Percentiles rank a stretch among this genome's conserved stretches.
These are phyloP conservation scores for Magnaporthiopsis incrustans DNA, from an alignment of 2,329 filamentous ascomycete genomes.

Conservation along the genomic window DNA sequence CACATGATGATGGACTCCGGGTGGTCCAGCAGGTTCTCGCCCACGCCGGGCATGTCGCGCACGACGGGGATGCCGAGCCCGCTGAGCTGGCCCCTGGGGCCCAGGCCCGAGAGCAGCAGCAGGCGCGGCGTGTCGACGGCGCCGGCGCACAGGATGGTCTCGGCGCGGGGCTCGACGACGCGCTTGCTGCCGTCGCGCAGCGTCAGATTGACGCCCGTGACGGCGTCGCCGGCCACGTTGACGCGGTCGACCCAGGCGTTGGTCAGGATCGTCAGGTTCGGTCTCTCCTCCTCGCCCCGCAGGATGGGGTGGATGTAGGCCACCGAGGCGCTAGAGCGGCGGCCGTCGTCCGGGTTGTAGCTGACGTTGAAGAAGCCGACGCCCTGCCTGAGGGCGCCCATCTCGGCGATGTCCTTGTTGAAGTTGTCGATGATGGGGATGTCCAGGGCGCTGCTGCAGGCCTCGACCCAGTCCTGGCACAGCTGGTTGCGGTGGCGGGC, in stretches of 20 bases:
- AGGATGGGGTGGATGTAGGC: conserved; percentile 92
- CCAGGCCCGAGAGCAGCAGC: conserved; percentile 49
- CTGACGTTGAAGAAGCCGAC: conserved; percentile 88
- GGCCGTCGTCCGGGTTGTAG: conserved; percentile 84
- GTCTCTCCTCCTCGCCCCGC: conserved; percentile 69
- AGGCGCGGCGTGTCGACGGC: conserved; percentile 73
- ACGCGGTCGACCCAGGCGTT: conserved; percentile 82
- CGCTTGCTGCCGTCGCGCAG: conserved; percentile 44
- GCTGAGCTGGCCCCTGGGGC: conserved; percentile 44
- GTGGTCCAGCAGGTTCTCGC: conserved; percentile 54
- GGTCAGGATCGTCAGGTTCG: conserved; percentile 80
- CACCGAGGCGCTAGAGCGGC: conserved; percentile 77
- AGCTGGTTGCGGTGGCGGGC: conserved; percentile 80
- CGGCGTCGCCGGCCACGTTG: conserved; percentile 61
- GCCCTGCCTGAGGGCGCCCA: conserved; percentile 63
- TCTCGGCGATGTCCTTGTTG: conserved; percentile 72
- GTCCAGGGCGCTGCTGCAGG: conserved; percentile 69
- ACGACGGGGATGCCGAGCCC: conserved; percentile 47
- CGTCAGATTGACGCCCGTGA: conserved; percentile 64
- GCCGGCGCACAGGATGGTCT: conserved; percentile 74
- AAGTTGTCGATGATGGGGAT: conserved; percentile 81
- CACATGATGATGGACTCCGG: conserved; percentile 55
- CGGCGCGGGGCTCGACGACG: conserved; percentile 57
- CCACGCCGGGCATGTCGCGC: conserved; percentile 49
- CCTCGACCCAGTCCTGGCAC: conserved; percentile 81